These are phyloP conservation scores for Alternaria angustiovoidea DNA, from an alignment of 2,329 filamentous ascomycete species.

Conservation along the genomic window DNA sequence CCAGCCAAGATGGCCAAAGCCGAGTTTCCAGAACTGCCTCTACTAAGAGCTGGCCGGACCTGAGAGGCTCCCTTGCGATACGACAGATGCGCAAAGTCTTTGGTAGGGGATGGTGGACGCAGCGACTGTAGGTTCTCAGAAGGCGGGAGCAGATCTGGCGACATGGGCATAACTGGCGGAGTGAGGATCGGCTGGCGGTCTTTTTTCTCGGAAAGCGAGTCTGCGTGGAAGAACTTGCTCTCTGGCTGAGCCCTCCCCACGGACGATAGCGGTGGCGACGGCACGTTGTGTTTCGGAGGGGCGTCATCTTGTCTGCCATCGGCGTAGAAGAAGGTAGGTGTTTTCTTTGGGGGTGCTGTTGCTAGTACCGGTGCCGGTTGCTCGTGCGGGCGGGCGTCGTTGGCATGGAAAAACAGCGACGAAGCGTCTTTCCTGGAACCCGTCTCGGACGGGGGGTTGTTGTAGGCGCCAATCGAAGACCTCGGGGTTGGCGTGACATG, in stretches of 20 bases:
- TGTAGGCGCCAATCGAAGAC: slow-evolving; percentile 35
- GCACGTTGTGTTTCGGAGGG: slow-evolving; percentile 24
- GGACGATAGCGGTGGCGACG: slow-evolving; percentile 49
- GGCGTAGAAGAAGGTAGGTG: slow-evolving; percentile 60
- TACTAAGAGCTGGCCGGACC: slow-evolving; percentile 49
- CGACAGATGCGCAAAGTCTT: slow-evolving; percentile 59
- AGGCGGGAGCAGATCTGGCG: slow-evolving; percentile 36
- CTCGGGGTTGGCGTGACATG: slow-evolving; percentile 34
- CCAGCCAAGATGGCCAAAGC: slow-evolving; percentile 44
- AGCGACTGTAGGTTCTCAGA: slow-evolving; percentile 24
- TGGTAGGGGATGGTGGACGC: slow-evolving; percentile 56
- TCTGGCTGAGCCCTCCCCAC: slow-evolving; percentile 34
- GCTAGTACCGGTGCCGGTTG: slow-evolving; percentile 34
- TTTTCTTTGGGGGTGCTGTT: slow-evolving; percentile 51
- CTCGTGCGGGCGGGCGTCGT: slow-evolving; percentile 65
- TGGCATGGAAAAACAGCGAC: slow-evolving; percentile 91
- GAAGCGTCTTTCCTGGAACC: slow-evolving; percentile 42
- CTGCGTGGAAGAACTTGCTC: slow-evolving; percentile 78
- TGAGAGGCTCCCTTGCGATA: slow-evolving; percentile 60
- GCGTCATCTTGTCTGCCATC: slow-evolving; percentile 57
- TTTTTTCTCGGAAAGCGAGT: slow-evolving; percentile 57
- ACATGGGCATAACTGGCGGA: slow-evolving; percentile 37
- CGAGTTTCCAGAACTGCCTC: slow-evolving; percentile 45
- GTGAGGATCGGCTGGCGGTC: slow-evolving; percentile 41
- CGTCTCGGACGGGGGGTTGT: slow-evolving; percentile 34